These are phyloP conservation scores for Hamiltosporidium tvaerminnensis DNA, from an alignment of 371 early-diverging fungal species.

Conservation along the genomic window DNA sequence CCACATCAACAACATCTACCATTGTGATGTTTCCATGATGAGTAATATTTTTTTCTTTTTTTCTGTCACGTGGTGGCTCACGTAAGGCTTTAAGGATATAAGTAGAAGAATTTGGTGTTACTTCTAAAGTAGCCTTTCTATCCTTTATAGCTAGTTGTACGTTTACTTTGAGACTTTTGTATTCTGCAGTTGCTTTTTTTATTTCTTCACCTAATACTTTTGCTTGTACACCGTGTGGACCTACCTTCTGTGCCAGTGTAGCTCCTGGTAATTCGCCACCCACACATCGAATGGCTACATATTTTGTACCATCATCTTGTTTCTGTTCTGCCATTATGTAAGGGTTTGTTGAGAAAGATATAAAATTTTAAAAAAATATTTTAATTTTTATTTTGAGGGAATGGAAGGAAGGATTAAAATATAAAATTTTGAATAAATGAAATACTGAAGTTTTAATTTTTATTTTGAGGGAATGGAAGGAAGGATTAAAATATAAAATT, in stretches of 20 bases:
- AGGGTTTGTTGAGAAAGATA: too few species aligned
- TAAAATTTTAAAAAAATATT: too few species aligned
- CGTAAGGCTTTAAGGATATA: conserved; percentile 91
- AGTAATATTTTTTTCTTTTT: conserved; percentile 93
- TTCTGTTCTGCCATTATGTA: neutral
- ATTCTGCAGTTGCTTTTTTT: conserved; percentile 92
- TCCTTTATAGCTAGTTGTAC: conserved; percentile 92
- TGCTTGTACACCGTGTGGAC: conserved; percentile 95
- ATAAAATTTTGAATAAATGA: too few species aligned
- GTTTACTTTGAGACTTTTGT: conserved; percentile 90
- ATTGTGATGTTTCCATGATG: conserved; percentile 48
- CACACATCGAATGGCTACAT: conserved; percentile 74
- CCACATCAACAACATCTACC: conserved; percentile 80
- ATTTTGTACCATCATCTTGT: neutral
- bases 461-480: too few species aligned
- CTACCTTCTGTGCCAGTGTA: conserved; percentile 93
- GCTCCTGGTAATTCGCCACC: conserved; percentile 98
- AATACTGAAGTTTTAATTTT: too few species aligned
- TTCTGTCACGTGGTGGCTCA: conserved; percentile 93
- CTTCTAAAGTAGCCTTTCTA: conserved; percentile 91
- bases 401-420: too few species aligned
- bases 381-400: too few species aligned
- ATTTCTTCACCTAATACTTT: conserved; percentile 99
- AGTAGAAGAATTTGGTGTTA: conserved; percentile 86
- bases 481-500: too few species aligned